phyloP scores from a whole-genome alignment of 2,329 filamentous ascomycete genomes.

The Neospermospora avenae region DNA sequence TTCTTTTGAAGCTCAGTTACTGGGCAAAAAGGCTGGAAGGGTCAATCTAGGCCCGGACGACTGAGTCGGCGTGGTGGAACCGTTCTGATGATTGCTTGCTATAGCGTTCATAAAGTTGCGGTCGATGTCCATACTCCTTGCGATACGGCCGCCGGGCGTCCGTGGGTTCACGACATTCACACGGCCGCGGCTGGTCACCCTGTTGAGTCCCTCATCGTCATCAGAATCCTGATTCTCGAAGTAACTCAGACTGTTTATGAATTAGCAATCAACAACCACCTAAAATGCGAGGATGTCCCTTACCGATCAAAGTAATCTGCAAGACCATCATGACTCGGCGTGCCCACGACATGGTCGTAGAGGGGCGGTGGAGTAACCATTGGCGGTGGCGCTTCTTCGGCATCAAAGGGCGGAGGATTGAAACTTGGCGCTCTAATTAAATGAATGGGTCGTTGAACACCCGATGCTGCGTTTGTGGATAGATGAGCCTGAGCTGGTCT shows the following conservation, averaged over 20 bases:
- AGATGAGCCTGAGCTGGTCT: constrained; percentile 49
- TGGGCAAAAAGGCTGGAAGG: not conserved
- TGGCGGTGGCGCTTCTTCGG: constrained; percentile 64
- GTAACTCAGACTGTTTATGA: constrained; percentile 25
- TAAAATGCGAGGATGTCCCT: constrained; percentile 41
- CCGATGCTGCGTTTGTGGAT: constrained; percentile 21
- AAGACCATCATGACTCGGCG: constrained; percentile 49
- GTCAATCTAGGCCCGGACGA: not conserved
- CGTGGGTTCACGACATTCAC: constrained; percentile 35
- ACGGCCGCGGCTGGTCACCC: constrained; percentile 28
- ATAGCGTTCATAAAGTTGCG: constrained; percentile 32
- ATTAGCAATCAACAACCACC: constrained; percentile 9
- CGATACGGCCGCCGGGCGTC: constrained; percentile 34
- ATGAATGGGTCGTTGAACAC: constrained; percentile 53
- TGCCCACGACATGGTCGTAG: constrained; percentile 62
- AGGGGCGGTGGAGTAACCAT: constrained; percentile 67
- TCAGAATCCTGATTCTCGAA: constrained; percentile 31
- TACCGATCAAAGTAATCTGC: constrained; percentile 67
- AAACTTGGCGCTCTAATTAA: constrained; percentile 65
- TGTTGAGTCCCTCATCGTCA: constrained; percentile 30
- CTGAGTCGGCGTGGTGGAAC: not conserved
- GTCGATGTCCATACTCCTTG: constrained; percentile 36
- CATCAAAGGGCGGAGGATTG: constrained; percentile 68
- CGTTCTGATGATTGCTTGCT: not conserved
- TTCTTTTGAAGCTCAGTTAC: not conserved